A percentile compares a stretch with the other conserved stretches of the same genome.
These are phyloP conservation scores for Lagenidium sp. DNA, from an alignment of 352 stramenopile species.

Conservation along the genomic window DNA sequence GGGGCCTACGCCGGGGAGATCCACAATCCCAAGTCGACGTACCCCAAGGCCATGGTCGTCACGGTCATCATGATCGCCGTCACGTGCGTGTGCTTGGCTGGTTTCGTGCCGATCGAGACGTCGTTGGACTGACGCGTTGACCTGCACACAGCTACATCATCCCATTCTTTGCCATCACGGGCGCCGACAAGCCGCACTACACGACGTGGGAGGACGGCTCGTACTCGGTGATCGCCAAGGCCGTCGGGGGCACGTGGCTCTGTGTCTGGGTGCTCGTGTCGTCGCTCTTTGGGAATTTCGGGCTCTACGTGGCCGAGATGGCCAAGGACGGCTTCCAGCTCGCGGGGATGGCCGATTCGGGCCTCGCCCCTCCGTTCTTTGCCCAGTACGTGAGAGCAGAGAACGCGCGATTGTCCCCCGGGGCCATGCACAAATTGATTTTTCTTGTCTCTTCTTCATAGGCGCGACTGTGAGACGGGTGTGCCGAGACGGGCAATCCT, in stretches of 20 bases:
- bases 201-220: slow-evolving; percentile 88
- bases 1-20: slow-evolving; percentile 91
- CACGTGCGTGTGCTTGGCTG: slow-evolving; percentile 27
- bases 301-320: slow-evolving; percentile 78
- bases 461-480: slow-evolving; percentile 43
- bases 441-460: too few relatives aligned
- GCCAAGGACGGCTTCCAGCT: slow-evolving; percentile 77
- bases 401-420: too few relatives aligned
- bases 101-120: background rate
- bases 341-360: slow-evolving; percentile 74
- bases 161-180: slow-evolving; percentile 84
- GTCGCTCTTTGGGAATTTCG: slow-evolving; percentile 68
- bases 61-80: slow-evolving; percentile 75
- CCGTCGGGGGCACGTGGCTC: slow-evolving; percentile 83
- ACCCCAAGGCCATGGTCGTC: slow-evolving; percentile 68
- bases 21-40: slow-evolving; percentile 53
- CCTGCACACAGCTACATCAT: slow-evolving; percentile 59
- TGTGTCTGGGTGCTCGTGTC: slow-evolving; percentile 72
- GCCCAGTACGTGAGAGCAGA: slow-evolving; percentile 55
- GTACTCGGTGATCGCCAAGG: slow-evolving; percentile 80
- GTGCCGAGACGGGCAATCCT: slow-evolving; percentile 59
- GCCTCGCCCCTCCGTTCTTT: slow-evolving; percentile 69
- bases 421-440: too few relatives aligned
- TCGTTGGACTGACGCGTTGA: slow-evolving; percentile 12
- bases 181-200: slow-evolving; percentile 75